Base-by-base conservation (phyloP, 2,329 filamentous ascomycete genomes). In the Dactylonectria macrodidyma region DNA sequence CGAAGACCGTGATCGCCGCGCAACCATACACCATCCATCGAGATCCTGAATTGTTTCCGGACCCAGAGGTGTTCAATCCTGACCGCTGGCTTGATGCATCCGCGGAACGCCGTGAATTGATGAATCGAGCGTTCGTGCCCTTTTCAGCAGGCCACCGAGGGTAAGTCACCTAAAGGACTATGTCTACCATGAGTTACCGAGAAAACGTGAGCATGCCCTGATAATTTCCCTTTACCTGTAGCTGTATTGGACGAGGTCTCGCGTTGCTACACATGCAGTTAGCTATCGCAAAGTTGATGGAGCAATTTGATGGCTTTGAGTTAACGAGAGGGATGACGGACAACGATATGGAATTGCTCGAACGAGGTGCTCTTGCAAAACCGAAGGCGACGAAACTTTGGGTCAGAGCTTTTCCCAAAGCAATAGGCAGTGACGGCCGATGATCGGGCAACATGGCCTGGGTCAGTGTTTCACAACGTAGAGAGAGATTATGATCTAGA, bases 21-120 rank as follows among this genome's bases (percentile, higher is more conserved):
- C 41, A 46, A 6, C 41, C 41, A 46, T 46, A 46, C 16, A 46
- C 41, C 16, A 19, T 46, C 41, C 41, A 46, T 46, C 41, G n/a
- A 2, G 41, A 46, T 46, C 41, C 41, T 46, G 41, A 22, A 16
- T 9, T 46, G 41, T 46, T 46, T 46, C 41, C 41, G 14, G 41
- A 46, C n/a, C 41, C 41, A 46, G 41, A 46, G 19, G 16, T 46
- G 16, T 46, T 46, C 41, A 46, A 46, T 19, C 41, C 41, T 46
- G 41, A 46, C 41, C 41, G 41, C 41, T 46, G 41, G 41, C 41
- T 46, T 46, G 41, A 46, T 19, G 41, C 41, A n/a, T 46, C 41
- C n/a, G 8, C 41, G 16, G 16, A 19, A 46, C 41, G 41, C 41
- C 41, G 41, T n/a, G 41, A 46, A 46, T 46, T 46, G n/a, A 46